Evolutionary conservation across 129 eudicot species (phyloP).

Genomic region (Flaveria sonorensis): DNA sequence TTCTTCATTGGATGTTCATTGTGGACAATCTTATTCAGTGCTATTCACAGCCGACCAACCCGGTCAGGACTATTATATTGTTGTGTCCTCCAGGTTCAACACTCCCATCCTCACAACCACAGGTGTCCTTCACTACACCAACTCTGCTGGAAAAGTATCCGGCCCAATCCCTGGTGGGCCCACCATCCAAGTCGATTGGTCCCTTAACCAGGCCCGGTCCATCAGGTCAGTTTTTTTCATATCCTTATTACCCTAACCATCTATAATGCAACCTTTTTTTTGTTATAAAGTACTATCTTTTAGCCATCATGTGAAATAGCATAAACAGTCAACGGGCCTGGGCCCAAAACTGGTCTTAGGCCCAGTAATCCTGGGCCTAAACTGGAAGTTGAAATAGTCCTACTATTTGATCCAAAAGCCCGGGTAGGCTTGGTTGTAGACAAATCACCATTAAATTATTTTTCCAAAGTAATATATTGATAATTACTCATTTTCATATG

Average conservation of each 20-base stretch:
- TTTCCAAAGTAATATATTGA: not conserved
- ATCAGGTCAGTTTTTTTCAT: constrained; percentile 44
- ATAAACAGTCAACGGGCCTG: not conserved
- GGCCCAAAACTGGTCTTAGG: not conserved
- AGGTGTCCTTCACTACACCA: constrained; percentile 68
- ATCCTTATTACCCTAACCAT: not conserved
- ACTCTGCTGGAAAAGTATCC: constrained; percentile 56
- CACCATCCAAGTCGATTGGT: constrained; percentile 90
- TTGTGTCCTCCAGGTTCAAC: constrained; percentile 83
- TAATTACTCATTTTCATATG: not conserved
- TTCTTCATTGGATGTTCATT: constrained; percentile 85
- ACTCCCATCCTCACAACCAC: constrained; percentile 69
- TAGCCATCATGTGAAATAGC: not conserved
- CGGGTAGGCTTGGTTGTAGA: not conserved
- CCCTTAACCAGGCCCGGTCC: constrained; percentile 90
- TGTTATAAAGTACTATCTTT: too few species aligned
- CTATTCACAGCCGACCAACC: constrained; percentile 82
- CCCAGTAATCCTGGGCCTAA: not conserved
- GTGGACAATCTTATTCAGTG: constrained; percentile 87
- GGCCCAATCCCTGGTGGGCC: constrained; percentile 95
- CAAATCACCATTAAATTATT: not conserved
- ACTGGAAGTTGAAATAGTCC: too few species aligned
- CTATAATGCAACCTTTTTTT: too few species aligned
- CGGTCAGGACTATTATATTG: constrained; percentile 68
- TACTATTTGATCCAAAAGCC: not conserved